These are phyloP conservation scores for Fusarium xylarioides DNA, from an alignment of 2,329 filamentous ascomycete genomes.

Conservation along the genomic window DNA sequence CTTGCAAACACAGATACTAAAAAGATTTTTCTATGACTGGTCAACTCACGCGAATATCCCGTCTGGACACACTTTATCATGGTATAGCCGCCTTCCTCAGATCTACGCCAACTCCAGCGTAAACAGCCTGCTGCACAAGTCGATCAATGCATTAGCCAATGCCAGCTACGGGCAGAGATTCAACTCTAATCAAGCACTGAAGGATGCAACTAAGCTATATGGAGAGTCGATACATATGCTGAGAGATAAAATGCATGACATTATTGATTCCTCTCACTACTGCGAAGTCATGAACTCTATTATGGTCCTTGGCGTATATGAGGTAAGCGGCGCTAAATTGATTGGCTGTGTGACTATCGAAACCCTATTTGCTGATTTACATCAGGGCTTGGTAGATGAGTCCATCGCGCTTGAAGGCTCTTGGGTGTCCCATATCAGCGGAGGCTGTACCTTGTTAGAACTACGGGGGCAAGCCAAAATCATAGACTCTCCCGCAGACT, in stretches of 20 bases:
- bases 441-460: not conserved
- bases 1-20: not conserved
- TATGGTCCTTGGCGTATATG: not conserved
- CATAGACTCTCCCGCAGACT: not conserved
- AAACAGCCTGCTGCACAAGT: not conserved
- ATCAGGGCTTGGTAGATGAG: not conserved
- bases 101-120: not conserved
- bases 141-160: not conserved
- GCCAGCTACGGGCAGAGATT: not conserved
- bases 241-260: not conserved
- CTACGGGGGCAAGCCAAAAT: not conserved
- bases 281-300: not conserved
- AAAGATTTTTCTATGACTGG: not conserved
- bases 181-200: not conserved
- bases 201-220: not conserved
- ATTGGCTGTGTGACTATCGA: not conserved
- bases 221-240: not conserved
- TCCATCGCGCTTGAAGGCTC: not conserved
- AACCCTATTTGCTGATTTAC: rapidly evolving
- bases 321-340: not conserved
- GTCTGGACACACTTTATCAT: not conserved
- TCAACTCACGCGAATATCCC: not conserved
- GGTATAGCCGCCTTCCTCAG: not conserved
- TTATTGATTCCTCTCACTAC: not conserved
- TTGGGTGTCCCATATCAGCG: not conserved